These are phyloP conservation scores for Globisporangium viniferum DNA, from an alignment of 352 stramenopile species.

Conservation along the genomic window DNA sequence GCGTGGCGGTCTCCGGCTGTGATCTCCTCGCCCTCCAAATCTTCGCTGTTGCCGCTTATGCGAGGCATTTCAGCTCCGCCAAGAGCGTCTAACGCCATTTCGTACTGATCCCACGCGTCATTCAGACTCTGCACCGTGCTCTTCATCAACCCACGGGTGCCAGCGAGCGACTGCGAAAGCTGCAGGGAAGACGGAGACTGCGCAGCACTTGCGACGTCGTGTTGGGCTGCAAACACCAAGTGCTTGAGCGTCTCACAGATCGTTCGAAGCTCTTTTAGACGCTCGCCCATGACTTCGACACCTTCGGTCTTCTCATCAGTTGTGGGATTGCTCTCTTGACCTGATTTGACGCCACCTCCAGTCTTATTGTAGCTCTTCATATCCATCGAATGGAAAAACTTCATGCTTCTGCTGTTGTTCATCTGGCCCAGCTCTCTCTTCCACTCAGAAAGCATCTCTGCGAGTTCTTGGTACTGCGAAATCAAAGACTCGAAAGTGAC, in stretches of 20 bases:
- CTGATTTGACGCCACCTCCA: neutral
- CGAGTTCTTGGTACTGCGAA: neutral
- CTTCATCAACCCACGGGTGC: constrained; percentile 19
- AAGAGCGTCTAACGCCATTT: constrained; percentile 10
- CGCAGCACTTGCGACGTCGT: constrained; percentile 23
- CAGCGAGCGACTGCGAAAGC: constrained; percentile 2
- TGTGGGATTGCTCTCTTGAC: neutral
- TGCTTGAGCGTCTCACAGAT: constrained; percentile 50
- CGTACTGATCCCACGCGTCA: constrained; percentile 18
- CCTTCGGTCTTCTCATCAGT: neutral
- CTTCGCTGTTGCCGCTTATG: neutral
- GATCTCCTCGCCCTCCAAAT: constrained; percentile 1
- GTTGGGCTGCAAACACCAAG: constrained; percentile 39
- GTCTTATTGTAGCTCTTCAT: neutral
- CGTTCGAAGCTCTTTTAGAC: constrained; percentile 37
- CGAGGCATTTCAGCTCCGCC: neutral
- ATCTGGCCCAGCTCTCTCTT: neutral
- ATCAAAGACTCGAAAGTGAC: neutral
- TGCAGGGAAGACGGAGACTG: neutral
- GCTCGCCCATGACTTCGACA: constrained; percentile 1
- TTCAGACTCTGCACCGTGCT: constrained; percentile 20
- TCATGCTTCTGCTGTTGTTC: constrained; percentile 2
- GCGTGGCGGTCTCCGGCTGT: neutral
- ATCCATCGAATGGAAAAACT: neutral
- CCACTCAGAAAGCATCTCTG: neutral